Evolutionary conservation across 768 basidiomycete genomes (phyloP), one percentile per base, ranked within the genome.

Genomic region (Clitopilus hobsonii): DNA sequence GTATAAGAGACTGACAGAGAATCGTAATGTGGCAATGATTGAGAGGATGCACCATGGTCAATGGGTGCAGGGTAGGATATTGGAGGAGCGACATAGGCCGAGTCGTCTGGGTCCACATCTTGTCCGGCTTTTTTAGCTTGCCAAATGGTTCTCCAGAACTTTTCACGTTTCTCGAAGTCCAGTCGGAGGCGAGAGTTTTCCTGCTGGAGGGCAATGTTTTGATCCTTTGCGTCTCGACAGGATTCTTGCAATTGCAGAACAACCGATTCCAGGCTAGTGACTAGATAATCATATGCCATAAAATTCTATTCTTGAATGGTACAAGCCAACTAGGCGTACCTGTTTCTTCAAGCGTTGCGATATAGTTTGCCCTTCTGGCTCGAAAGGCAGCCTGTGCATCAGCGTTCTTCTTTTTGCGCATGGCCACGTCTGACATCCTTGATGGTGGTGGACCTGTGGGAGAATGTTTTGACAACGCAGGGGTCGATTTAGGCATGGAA

Each of bases 311-410:
- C 14, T 45, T 41, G 47, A 54, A 55, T 48, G 53, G 61, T 65
- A 56, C 58, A 47, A 51, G 27, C n/a, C n/a, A 49, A 24, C 22
- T 23, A 38, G n/a, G 56, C 60, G 54, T 58, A 81, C 82, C 83
- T 75, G 90, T 90, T 67, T 90, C 90, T 69, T 93, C 91, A 58
- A 93, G 81, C 11, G 89, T 92, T 38, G 88, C 83, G 65, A 93
- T 93, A 68, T 93, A 93, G 69, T 89, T 91, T 49, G 88, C 89
- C 60, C 91, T 80, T 60, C 89, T 73, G 49, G 86, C 87, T 59
- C 89, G 78, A 69, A 91, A 92, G 56, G 89, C 89, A 53, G 91
- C 90, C 71, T 93, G 91, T 2, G 91, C 91, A 65, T 91, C 88
- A 29, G 91, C 91, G 63, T 93, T 93, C 74, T 93, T 93, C 77